Conservation (phyloP, 192 early-diverging fungal genomes). For the Backusella circina region DNA sequence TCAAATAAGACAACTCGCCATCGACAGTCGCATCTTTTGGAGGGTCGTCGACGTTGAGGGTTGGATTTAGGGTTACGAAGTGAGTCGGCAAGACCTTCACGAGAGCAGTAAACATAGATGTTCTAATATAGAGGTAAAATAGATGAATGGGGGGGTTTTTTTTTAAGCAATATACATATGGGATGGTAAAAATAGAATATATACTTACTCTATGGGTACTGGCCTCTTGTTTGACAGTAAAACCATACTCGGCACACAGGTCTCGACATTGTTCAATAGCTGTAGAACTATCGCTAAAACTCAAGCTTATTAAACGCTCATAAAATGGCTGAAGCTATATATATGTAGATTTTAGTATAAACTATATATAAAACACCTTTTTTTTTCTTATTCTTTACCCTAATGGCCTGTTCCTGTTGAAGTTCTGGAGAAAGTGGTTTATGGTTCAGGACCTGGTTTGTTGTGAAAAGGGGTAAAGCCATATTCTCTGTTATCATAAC, state of each 20-base stretch:
- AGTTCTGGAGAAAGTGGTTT: neutral
- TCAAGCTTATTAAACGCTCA: slow-evolving; percentile 36
- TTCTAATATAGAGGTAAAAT: slow-evolving; percentile 36
- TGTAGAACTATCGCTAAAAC: slow-evolving; percentile 35
- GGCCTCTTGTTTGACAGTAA: slow-evolving; percentile 59
- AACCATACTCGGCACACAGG: slow-evolving; percentile 49
- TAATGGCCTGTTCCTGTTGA: slow-evolving; percentile 2
- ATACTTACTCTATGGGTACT: slow-evolving; percentile 53
- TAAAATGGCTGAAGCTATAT: slow-evolving; percentile 48
- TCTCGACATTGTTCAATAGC: slow-evolving; percentile 48
- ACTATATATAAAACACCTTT: neutral
- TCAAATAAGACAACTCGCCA: slow-evolving; percentile 58
- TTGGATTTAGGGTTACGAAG: slow-evolving; percentile 44
- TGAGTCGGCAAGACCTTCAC: slow-evolving; percentile 56
- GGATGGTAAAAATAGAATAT: neutral
- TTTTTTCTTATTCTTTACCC: neutral
- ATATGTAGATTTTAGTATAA: neutral
- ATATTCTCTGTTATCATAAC: neutral
- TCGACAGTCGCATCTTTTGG: slow-evolving; percentile 54
- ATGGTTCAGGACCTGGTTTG: neutral
- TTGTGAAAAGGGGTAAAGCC: neutral
- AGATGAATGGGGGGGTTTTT: neutral
- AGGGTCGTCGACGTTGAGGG: slow-evolving; percentile 48
- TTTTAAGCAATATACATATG: neutral
- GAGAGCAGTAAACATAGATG: slow-evolving; percentile 58